Conservation (phyloP, 441 rosid species). For the Hypseocharis bilobata region DNA sequence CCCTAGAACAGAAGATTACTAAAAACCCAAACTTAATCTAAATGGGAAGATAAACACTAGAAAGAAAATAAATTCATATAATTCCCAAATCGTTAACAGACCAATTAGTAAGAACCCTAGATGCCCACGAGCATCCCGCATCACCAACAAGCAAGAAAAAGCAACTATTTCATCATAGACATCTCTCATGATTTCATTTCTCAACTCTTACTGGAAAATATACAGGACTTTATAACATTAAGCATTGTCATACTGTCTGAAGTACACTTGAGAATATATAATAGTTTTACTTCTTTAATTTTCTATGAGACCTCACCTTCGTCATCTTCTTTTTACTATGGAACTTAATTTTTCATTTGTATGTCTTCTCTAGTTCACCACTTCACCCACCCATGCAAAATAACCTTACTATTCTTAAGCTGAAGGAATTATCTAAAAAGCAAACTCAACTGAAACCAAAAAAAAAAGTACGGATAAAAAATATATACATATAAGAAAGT, state of each 20-base stretch:
- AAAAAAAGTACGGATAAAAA: neutral
- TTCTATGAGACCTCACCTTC: neutral
- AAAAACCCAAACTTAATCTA: too few relatives aligned
- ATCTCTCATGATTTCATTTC: neutral
- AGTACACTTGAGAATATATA: too few relatives aligned
- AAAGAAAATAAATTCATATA: too few relatives aligned
- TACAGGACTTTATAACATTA: neutral
- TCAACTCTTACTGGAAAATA: neutral
- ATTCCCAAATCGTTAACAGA: too few relatives aligned
- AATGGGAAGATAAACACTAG: too few relatives aligned
- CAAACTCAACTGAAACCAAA: slow-evolving; percentile 12
- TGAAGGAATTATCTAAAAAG: neutral
- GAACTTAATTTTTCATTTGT: neutral
- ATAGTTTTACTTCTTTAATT: too few relatives aligned
- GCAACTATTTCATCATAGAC: neutral
- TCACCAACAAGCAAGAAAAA: neutral
- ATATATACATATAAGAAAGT: slow-evolving; percentile 1
- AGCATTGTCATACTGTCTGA: too few relatives aligned
- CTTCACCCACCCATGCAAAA: neutral
- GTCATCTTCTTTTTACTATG: neutral
- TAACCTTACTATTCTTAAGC: neutral
- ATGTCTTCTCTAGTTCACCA: neutral
- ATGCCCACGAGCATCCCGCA: too few relatives aligned
- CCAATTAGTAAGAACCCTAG: too few relatives aligned
- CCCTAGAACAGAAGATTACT: too few relatives aligned